These are phyloP conservation scores for Physocladia obscura DNA, from an alignment of 192 early-diverging fungal species.

Conservation along the genomic window DNA sequence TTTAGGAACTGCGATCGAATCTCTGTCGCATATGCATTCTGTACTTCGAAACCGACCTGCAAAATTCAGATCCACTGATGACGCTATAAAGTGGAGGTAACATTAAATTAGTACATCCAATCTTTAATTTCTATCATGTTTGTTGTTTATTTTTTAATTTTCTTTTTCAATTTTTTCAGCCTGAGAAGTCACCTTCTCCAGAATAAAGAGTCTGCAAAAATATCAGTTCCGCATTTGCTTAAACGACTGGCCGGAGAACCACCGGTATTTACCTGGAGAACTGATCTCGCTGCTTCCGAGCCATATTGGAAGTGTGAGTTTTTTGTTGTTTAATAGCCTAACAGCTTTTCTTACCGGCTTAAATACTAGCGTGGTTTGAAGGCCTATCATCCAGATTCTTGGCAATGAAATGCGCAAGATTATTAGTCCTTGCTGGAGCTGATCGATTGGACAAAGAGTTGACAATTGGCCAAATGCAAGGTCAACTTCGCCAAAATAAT, in stretches of 20 bases:
- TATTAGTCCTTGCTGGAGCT: conserved; percentile 48
- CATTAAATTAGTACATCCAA: background rate
- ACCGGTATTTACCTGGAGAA: conserved; percentile 30
- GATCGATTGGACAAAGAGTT: conserved; percentile 52
- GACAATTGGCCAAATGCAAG: conserved; percentile 58
- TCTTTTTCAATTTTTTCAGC: background rate
- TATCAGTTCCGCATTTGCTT: conserved; percentile 18
- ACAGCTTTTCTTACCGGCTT: background rate
- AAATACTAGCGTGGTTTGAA: conserved; percentile 45
- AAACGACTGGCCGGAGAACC: background rate
- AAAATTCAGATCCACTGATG: conserved; percentile 22
- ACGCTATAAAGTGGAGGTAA: conserved; percentile 50
- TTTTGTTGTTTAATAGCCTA: too few species aligned
- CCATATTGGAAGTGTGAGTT: conserved; percentile 36
- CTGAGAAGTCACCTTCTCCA: conserved; percentile 19
- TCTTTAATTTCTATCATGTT: background rate
- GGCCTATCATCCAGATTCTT: conserved; percentile 46
- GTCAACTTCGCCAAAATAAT: background rate
- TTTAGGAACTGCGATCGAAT: conserved; percentile 28
- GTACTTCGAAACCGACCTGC: conserved; percentile 1
- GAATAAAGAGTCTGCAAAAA: conserved; percentile 11
- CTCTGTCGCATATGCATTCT: conserved; percentile 17
- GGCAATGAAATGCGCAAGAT: conserved; percentile 21
- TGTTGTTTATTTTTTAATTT: background rate
- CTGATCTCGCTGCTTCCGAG: conserved; percentile 31